Percentiles rank a stretch among this genome's conserved stretches.
phyloP scores from a whole-genome alignment of 768 basidiomycete genomes.

The Sarcodon sp. region DNA sequence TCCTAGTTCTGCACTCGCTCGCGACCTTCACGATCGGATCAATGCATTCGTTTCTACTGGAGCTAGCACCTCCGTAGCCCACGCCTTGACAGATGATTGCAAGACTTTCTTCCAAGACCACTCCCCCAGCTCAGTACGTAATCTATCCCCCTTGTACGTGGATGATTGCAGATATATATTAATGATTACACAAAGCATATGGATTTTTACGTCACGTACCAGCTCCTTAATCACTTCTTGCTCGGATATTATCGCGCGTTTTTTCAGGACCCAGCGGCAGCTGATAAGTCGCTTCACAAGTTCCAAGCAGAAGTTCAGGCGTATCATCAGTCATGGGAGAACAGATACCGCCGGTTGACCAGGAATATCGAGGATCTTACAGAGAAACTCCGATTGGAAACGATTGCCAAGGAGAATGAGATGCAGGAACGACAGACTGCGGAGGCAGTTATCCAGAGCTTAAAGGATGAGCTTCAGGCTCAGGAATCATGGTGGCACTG shows the following conservation, averaged over 20 bases:
- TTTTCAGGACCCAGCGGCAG: background rate
- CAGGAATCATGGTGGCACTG: background rate
- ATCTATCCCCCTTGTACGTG: background rate
- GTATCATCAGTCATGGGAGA: background rate
- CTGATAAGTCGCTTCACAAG: background rate
- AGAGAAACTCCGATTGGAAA: background rate
- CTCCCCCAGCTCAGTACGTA: constrained; percentile 32
- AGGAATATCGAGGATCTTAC: background rate
- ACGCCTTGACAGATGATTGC: constrained; percentile 37
- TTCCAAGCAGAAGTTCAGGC: background rate
- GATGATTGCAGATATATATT: background rate
- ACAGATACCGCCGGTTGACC: background rate
- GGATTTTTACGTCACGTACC: background rate
- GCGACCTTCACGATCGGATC: constrained; percentile 40
- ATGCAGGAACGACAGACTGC: background rate
- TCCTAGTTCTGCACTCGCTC: constrained; percentile 28
- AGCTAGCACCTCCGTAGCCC: constrained; percentile 34
- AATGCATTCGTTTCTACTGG: constrained; percentile 42
- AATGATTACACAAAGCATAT: background rate
- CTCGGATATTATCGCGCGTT: background rate
- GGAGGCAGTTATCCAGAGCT: background rate
- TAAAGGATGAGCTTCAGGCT: background rate
- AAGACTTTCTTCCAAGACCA: constrained; percentile 31
- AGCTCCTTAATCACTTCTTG: background rate
- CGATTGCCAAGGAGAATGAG: background rate